Evolutionary conservation across 208 protist genomes (phyloP).

Genomic region (Borovskyia barvae): DNA sequence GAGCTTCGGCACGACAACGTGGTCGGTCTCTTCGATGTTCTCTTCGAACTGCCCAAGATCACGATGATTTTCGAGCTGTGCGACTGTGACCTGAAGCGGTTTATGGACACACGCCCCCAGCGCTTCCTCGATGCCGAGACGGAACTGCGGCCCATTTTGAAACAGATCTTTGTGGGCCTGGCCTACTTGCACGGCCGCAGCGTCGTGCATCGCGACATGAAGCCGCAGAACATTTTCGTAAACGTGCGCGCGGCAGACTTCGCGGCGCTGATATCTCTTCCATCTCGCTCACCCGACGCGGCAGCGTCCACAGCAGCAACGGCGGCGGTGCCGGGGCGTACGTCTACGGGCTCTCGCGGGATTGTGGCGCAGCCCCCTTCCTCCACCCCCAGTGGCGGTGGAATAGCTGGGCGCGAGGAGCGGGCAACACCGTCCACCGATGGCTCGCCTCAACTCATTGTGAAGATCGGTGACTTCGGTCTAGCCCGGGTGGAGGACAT

Average conservation of each 20-base stretch:
- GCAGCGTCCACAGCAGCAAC: neutral
- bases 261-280: slow-evolving; percentile 18
- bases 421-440: neutral
- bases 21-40: slow-evolving; percentile 93
- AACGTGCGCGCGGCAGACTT: slow-evolving; percentile 40
- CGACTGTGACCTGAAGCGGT: slow-evolving; percentile 96
- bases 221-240: slow-evolving; percentile 91
- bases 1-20: slow-evolving; percentile 95
- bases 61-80: slow-evolving; percentile 98
- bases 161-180: slow-evolving; percentile 77
- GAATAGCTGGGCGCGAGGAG: no score
- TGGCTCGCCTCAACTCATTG: slow-evolving; percentile 28
- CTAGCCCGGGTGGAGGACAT: slow-evolving; percentile 86
- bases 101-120: slow-evolving; percentile 75
- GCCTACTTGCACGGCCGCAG: slow-evolving; percentile 70
- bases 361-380: no score
- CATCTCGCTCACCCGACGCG: no score
- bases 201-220: slow-evolving; percentile 91
- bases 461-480: slow-evolving; percentile 91
- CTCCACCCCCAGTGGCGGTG: no score
- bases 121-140: slow-evolving; percentile 35
- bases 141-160: slow-evolving; percentile 65
- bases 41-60: slow-evolving; percentile 96
- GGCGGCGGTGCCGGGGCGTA: neutral
- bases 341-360: neutral